A percentile compares a stretch with the other conserved stretches of the same genome.
These are phyloP conservation scores for Raffaelea ambrosiae DNA, from an alignment of 2,329 filamentous ascomycete genomes.

Conservation along the genomic window DNA sequence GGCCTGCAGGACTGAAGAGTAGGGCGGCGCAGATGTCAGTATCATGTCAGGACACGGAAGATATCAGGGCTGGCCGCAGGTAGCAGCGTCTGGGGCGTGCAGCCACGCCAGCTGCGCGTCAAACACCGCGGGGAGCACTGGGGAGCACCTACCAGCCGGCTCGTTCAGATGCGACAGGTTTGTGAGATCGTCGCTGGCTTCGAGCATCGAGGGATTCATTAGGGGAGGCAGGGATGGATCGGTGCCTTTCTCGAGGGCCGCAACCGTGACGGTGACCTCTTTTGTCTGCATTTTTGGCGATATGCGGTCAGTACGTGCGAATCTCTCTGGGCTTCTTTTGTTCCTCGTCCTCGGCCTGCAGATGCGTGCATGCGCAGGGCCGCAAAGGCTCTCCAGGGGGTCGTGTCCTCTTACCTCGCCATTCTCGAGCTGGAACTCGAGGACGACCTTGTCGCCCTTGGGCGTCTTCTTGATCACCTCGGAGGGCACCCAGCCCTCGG, in stretches of 20 bases:
- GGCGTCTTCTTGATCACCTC: slow-evolving; percentile 82
- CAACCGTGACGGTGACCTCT: slow-evolving; percentile 66
- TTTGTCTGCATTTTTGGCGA: slow-evolving; percentile 52
- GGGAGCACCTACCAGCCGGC: slow-evolving; percentile 65
- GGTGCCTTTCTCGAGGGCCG: slow-evolving; percentile 68
- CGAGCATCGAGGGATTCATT: slow-evolving; percentile 97
- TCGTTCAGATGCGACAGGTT: slow-evolving; percentile 98
- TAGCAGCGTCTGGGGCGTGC: not conserved
- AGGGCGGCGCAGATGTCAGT: not conserved
- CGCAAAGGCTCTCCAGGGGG: not conserved
- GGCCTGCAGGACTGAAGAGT: slow-evolving; percentile 75
- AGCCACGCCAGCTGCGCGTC: slow-evolving; percentile 8
- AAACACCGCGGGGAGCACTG: no score
- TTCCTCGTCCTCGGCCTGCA: not conserved
- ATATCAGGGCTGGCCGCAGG: slow-evolving; percentile 11
- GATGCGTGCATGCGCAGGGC: no score
- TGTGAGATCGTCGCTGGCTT: slow-evolving; percentile 96
- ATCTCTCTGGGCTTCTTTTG: slow-evolving; percentile 4
- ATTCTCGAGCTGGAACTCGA: slow-evolving; percentile 85
- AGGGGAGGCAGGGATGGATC: slow-evolving; percentile 77
- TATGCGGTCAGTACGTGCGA: not conserved
- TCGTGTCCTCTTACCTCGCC: slow-evolving; percentile 59
- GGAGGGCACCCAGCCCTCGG: slow-evolving; percentile 95
- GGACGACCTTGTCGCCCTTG: slow-evolving; percentile 75
- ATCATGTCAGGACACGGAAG: slow-evolving; percentile 3